Percentiles rank a stretch among this genome's conserved stretches.
Conservation (phyloP, 345 rosid genomes). For the Ceriops tagal region DNA sequence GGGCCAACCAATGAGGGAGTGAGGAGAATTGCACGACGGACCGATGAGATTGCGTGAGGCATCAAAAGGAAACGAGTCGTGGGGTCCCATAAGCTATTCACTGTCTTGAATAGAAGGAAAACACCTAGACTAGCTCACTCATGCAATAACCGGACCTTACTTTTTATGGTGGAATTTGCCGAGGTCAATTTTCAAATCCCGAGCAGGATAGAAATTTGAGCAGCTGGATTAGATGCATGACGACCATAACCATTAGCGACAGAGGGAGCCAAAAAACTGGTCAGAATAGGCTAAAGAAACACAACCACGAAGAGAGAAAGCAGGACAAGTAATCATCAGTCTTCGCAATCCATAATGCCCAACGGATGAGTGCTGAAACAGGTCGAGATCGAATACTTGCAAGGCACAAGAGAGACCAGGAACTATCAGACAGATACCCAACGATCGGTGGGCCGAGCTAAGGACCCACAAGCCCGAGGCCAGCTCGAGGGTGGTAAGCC, state of each 20-base stretch:
- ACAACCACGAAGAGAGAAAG: neutral
- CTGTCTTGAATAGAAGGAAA: neutral
- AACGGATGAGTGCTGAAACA: neutral
- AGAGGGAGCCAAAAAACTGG: too few relatives aligned
- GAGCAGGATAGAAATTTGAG: neutral
- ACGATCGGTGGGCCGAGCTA: too few relatives aligned
- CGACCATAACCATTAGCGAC: too few relatives aligned
- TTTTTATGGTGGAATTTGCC: neutral
- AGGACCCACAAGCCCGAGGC: too few relatives aligned
- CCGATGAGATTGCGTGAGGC: neutral
- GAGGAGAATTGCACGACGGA: neutral
- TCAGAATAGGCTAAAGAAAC: too few relatives aligned
- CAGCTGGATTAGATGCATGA: too few relatives aligned
- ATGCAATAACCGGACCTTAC: neutral
- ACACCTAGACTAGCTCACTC: neutral
- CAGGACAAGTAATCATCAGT: neutral
- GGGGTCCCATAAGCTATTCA: slow-evolving; percentile 11
- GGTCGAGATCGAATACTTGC: neutral
- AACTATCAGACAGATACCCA: neutral
- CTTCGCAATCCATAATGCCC: neutral
- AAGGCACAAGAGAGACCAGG: neutral
- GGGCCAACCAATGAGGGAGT: neutral
- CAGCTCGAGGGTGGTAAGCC: too few relatives aligned
- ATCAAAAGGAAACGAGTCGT: neutral
- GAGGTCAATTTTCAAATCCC: neutral